Percentiles rank a stretch among this genome's conserved stretches.
These are phyloP conservation scores for Malassezia yamatoensis DNA, from an alignment of 1,284 basidiomycete species.

Conservation along the genomic window DNA sequence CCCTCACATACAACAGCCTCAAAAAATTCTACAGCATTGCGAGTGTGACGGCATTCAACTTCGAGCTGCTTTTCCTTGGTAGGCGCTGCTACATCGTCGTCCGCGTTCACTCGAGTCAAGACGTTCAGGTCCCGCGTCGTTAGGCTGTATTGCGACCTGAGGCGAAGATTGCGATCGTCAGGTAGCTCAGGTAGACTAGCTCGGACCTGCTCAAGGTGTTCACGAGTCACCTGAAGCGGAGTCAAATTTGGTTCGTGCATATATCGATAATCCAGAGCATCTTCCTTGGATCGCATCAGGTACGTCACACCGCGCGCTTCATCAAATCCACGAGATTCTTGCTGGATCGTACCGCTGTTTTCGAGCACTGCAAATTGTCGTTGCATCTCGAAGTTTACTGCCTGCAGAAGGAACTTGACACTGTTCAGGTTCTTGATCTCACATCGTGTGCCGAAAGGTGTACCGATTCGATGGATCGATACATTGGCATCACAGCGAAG, in stretches of 20 bases:
- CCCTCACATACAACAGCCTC: conserved; percentile 25
- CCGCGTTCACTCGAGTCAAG: conserved; percentile 34
- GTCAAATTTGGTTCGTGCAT: conserved; percentile 96
- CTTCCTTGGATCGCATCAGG: conserved; percentile 75
- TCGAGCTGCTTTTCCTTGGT: conserved; percentile 19
- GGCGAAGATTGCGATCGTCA: conserved; percentile 57
- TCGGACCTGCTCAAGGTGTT: conserved; percentile 57
- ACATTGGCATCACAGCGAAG: conserved; percentile 92
- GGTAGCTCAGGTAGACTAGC: conserved; percentile 68
- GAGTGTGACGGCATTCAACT: conserved; percentile 5
- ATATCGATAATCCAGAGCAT: conserved; percentile 89
- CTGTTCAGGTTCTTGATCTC: conserved; percentile 98
- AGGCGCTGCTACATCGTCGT: conserved; percentile 23
- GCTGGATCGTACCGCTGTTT: conserved; percentile 54
- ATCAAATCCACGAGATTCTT: conserved; percentile 87
- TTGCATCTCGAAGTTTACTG: conserved; percentile 66
- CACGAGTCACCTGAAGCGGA: conserved; percentile 54
- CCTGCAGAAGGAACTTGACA: conserved; percentile 70
- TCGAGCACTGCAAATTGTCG: conserved; percentile 62
- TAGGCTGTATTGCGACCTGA: conserved; percentile 56
- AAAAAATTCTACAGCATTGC: conserved; percentile 37
- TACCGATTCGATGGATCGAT: conserved; percentile 55
- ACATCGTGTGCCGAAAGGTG: conserved; percentile 69
- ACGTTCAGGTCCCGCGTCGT: conserved; percentile 51
- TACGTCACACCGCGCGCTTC: conserved; percentile 72